These are phyloP conservation scores for Galerina marginata DNA, from an alignment of 768 basidiomycete species.

Conservation along the genomic window DNA sequence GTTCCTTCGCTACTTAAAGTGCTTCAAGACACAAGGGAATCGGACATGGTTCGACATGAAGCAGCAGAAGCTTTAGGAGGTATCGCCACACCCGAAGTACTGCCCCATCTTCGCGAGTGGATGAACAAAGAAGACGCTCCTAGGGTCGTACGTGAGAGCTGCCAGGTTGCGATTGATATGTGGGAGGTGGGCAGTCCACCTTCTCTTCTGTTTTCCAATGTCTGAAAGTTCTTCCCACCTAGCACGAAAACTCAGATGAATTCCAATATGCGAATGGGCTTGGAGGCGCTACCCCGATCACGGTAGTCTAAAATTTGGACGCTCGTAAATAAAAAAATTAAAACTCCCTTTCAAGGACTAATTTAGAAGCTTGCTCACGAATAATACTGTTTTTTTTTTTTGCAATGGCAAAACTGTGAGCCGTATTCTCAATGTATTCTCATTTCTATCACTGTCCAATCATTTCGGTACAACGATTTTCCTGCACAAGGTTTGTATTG, in stretches of 20 bases:
- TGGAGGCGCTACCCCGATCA: conserved; percentile 17
- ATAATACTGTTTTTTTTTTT: too few species aligned
- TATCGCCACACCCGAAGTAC: conserved; percentile 91
- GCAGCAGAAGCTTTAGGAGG: conserved; percentile 99
- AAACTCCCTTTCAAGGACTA: too few species aligned
- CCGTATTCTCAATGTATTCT: too few species aligned
- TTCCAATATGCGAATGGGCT: conserved; percentile 76
- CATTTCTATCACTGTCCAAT: too few species aligned
- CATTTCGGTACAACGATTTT: too few species aligned
- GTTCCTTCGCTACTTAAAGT: conserved; percentile 85
- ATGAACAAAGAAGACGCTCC: conserved; percentile 80
- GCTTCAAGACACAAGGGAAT: conserved; percentile 73
- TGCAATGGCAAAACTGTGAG: too few species aligned
- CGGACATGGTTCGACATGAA: conserved; percentile 98
- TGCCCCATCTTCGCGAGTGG: conserved; percentile 88
- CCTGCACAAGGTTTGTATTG: too few species aligned
- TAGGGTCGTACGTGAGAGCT: conserved; percentile 91
- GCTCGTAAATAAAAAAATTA: too few species aligned
- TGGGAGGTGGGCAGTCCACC: conserved; percentile 71
- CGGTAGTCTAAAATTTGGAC: conserved; percentile 11
- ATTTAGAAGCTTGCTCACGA: too few species aligned
- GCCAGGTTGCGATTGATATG: conserved; percentile 96
- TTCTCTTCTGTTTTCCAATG: background rate
- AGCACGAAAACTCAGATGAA: conserved; percentile 83
- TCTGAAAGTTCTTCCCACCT: background rate